phyloP scores from a whole-genome alignment of 2,329 filamentous ascomycete species.

The Fusarium xylarioides region DNA sequence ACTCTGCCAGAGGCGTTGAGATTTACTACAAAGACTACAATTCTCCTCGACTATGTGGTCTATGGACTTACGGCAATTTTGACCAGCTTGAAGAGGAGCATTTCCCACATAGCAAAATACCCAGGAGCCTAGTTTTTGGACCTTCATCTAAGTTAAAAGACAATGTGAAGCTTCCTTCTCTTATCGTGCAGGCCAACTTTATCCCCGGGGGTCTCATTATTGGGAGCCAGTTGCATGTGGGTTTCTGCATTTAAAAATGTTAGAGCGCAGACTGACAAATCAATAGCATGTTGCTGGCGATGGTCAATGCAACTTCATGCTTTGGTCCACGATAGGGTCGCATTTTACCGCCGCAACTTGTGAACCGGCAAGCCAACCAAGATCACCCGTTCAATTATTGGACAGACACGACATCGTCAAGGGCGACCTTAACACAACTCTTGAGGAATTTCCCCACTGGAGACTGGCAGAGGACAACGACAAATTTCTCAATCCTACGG shows the following conservation, averaged over 20 bases:
- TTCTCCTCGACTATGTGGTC: neutral
- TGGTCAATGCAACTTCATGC: neutral
- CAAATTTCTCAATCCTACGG: neutral
- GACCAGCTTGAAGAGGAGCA: neutral
- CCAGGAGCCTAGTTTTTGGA: neutral
- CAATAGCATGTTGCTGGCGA: neutral
- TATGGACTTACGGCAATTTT: neutral
- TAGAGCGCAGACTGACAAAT: neutral
- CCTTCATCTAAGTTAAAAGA: neutral
- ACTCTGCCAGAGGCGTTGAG: neutral
- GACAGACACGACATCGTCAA: neutral
- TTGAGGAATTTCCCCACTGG: neutral
- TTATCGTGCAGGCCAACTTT: neutral
- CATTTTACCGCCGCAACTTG: neutral
- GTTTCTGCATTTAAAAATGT: neutral
- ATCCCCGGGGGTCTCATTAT: neutral
- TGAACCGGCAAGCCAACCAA: neutral
- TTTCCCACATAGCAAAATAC: neutral
- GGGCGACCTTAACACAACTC: neutral
- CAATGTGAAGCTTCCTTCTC: neutral
- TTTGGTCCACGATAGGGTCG: neutral
- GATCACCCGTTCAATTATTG: neutral
- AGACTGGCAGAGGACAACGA: neutral
- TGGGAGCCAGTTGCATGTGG: neutral
- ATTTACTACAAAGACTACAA: neutral